phyloP scores from a whole-genome alignment of 345 rosid species.

The Rubroshorea leprosula region DNA sequence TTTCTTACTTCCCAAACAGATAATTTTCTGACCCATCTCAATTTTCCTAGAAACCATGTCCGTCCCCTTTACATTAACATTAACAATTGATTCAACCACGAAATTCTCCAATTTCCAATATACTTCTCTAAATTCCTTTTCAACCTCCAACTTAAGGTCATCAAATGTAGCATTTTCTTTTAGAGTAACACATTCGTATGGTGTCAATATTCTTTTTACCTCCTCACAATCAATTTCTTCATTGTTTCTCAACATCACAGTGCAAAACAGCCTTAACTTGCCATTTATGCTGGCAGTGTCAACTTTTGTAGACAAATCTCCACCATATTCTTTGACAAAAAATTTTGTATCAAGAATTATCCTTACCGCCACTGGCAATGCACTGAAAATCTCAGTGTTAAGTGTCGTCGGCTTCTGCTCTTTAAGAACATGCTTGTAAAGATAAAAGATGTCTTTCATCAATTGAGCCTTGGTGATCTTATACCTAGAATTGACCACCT shows the following conservation, averaged over 20 bases:
- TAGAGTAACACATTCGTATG: slow-evolving; percentile 58
- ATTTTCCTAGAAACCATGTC: slow-evolving; percentile 37
- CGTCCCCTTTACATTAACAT: slow-evolving; percentile 31
- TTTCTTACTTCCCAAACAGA: slow-evolving; percentile 43
- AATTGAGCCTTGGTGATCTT: slow-evolving; percentile 60
- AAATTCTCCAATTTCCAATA: slow-evolving; percentile 66
- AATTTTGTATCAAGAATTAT: slow-evolving; percentile 68
- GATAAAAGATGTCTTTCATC: slow-evolving; percentile 51
- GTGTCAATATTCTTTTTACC: slow-evolving; percentile 24
- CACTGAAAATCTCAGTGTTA: slow-evolving; percentile 30
- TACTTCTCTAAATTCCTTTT: slow-evolving; percentile 53
- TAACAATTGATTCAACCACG: slow-evolving; percentile 31
- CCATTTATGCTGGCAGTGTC: slow-evolving; percentile 26
- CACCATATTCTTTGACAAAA: slow-evolving; percentile 56
- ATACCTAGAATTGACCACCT: slow-evolving; percentile 27
- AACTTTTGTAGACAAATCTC: slow-evolving; percentile 21
- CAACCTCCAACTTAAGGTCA: slow-evolving; percentile 57
- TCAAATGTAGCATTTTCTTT: slow-evolving; percentile 54
- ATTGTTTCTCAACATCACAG: slow-evolving; percentile 30
- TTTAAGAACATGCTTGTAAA: slow-evolving; percentile 48
- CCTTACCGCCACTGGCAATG: slow-evolving; percentile 52
- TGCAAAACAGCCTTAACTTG: slow-evolving; percentile 52
- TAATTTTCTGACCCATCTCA: slow-evolving; percentile 39
- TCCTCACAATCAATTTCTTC: slow-evolving; percentile 15
- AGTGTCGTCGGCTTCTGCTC: slow-evolving; percentile 36